Percentiles rank a stretch among this genome's conserved stretches.
phyloP scores from a whole-genome alignment of 2,329 filamentous ascomycete genomes.

The Onygena corvina region DNA sequence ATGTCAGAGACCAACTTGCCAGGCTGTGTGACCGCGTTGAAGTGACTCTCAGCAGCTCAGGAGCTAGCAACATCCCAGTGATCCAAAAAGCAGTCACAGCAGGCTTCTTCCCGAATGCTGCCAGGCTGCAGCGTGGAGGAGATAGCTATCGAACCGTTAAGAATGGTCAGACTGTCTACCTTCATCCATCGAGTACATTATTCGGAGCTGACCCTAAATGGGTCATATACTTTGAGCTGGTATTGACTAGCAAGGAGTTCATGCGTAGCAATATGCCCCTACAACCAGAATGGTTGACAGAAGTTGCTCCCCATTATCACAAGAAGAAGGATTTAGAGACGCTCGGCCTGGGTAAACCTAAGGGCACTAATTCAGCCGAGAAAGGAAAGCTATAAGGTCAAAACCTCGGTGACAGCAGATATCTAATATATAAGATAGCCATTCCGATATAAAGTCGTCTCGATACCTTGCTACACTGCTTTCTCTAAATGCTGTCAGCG shows the following conservation, averaged over 20 bases:
- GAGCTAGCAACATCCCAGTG: constrained; percentile 58
- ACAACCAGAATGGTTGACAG: constrained; percentile 70
- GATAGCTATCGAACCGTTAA: constrained; percentile 86
- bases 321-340: constrained; percentile 82
- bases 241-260: constrained; percentile 91
- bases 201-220: constrained; percentile 72
- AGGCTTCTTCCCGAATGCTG: constrained; percentile 90
- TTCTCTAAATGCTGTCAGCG: too few species aligned
- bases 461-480: too few species aligned
- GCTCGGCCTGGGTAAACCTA: constrained; percentile 60
- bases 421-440: neutral
- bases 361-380: constrained; percentile 39
- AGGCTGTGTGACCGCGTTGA: constrained; percentile 92
- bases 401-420: neutral
- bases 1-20: constrained; percentile 82
- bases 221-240: constrained; percentile 75
- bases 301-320: constrained; percentile 88
- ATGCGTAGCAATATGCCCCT: constrained; percentile 81
- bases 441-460: too few species aligned
- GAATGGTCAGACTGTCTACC: constrained; percentile 73
- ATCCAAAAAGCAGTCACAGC: constrained; percentile 81
- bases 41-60: constrained; percentile 56
- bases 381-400: neutral
- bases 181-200: constrained; percentile 80
- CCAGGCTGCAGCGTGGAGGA: constrained; percentile 67